These are phyloP conservation scores for Domatiomyces globalis DNA, from an alignment of 2,329 filamentous ascomycete genomes.

Conservation along the genomic window DNA sequence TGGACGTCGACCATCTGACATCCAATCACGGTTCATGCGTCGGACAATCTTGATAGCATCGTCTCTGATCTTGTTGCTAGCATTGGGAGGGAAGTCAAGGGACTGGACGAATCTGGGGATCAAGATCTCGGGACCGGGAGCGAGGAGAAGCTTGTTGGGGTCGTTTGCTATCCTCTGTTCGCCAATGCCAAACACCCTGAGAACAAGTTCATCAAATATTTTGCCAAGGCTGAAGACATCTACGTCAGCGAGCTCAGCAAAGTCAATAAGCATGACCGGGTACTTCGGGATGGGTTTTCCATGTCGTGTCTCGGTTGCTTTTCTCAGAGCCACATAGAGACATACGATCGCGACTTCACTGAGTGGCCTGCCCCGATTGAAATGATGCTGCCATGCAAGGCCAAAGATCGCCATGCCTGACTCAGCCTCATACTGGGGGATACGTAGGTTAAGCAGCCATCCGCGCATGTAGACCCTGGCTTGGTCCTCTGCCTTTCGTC, in stretches of 20 bases:
- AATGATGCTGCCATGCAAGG: constrained; percentile 58
- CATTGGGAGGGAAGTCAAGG: constrained; percentile 75
- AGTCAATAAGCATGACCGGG: constrained; percentile 76
- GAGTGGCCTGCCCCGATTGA: constrained; percentile 73
- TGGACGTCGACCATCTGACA: constrained; percentile 83
- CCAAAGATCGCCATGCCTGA: constrained; percentile 56
- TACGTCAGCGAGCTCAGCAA: constrained; percentile 56
- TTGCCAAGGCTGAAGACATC: constrained; percentile 89
- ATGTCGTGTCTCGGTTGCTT: constrained; percentile 27
- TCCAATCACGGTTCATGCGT: constrained; percentile 95
- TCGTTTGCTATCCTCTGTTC: constrained; percentile 12
- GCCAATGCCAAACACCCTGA: constrained; percentile 34
- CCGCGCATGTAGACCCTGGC: constrained; percentile 41
- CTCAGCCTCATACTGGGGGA: constrained; percentile 42
- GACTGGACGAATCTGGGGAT: constrained; percentile 84
- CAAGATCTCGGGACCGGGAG: constrained; percentile 55
- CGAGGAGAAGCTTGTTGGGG: constrained; percentile 20
- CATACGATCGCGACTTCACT: constrained; percentile 80
- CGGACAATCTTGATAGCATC: constrained; percentile 78
- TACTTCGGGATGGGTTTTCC: constrained; percentile 32
- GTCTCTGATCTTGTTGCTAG: constrained; percentile 58
- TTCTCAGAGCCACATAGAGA: constrained; percentile 73
- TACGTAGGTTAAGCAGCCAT: constrained; percentile 48
- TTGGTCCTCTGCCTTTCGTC: constrained; percentile 10
- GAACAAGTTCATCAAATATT: constrained; percentile 71